These are phyloP conservation scores for Hygrocybe punicea DNA, from an alignment of 768 basidiomycete genomes.

Conservation along the genomic window DNA sequence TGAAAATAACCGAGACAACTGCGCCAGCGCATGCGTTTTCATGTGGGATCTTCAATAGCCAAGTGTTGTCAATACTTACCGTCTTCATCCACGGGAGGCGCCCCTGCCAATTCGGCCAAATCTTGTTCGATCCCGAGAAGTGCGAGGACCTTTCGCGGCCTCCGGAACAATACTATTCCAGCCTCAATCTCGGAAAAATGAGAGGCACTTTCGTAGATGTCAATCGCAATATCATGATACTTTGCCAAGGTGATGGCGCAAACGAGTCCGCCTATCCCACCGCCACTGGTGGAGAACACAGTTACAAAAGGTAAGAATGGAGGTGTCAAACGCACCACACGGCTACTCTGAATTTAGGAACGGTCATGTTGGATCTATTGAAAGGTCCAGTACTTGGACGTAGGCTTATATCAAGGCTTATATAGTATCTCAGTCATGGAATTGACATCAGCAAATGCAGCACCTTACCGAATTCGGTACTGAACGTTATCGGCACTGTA, in stretches of 20 bases:
- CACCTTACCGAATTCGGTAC: too few relatives aligned
- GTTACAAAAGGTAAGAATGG: background rate
- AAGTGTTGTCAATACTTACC: too few relatives aligned
- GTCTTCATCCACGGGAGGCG: conserved; percentile 23
- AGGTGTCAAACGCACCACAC: conserved; percentile 5
- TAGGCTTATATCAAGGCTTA: too few relatives aligned
- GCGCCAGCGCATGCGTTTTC: too few relatives aligned
- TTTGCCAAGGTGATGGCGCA: conserved; percentile 27
- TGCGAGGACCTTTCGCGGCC: conserved; percentile 42
- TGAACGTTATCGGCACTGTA: too few relatives aligned
- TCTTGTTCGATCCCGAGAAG: conserved; percentile 40
- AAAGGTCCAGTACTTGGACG: too few relatives aligned
- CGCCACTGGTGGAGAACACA: conserved; percentile 21
- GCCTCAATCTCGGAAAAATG: conserved; percentile 44
- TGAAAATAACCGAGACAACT: too few relatives aligned
- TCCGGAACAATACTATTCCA: conserved; percentile 43
- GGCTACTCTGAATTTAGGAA: conserved; percentile 12
- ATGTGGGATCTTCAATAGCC: too few relatives aligned
- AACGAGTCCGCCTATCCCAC: conserved; percentile 33
- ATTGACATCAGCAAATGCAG: too few relatives aligned
- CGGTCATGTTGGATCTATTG: background rate
- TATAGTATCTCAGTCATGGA: too few relatives aligned
- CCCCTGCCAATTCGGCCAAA: conserved; percentile 20
- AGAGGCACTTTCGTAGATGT: conserved; percentile 45
- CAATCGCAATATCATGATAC: conserved; percentile 39